A percentile compares a stretch with the other conserved stretches of the same genome.
phyloP scores from a whole-genome alignment of 805 yeast species.

The Blastobotrys parvus region DNA sequence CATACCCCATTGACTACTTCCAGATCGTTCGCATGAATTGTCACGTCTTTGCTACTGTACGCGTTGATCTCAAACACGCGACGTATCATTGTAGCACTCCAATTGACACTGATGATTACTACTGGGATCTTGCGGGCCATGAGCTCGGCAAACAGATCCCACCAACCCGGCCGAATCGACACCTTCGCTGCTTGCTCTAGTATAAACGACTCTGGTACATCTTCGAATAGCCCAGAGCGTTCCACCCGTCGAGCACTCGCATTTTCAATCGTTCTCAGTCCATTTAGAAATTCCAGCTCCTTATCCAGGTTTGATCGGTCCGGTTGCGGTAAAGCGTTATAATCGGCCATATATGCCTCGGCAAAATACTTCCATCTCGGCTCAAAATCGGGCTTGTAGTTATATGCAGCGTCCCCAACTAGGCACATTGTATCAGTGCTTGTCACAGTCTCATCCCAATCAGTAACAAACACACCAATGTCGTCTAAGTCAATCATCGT shows the following conservation, averaged over 20 bases:
- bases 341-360: conserved; percentile 34
- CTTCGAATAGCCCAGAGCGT: conserved; percentile 34
- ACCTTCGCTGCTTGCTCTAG: conserved; percentile 32
- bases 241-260: conserved; percentile 40
- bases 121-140: conserved; percentile 28
- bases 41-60: conserved; percentile 17
- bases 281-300: conserved; percentile 40
- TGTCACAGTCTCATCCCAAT: conserved; percentile 65
- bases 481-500: conserved; percentile 3
- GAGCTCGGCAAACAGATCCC: conserved; percentile 27
- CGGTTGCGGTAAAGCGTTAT: conserved; percentile 30
- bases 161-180: conserved; percentile 34
- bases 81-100: conserved; percentile 46
- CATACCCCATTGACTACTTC: conserved; percentile 19
- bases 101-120: conserved; percentile 49
- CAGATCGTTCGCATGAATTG: conserved; percentile 45
- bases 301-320: conserved; percentile 28
- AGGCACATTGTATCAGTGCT: conserved; percentile 43
- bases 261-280: conserved; percentile 39
- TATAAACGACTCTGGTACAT: conserved; percentile 30
- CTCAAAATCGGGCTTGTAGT: conserved; percentile 29
- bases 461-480: conserved; percentile 34
- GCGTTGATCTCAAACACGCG: conserved; percentile 24
- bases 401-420: conserved; percentile 43
- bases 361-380: conserved; percentile 39